A percentile compares a stretch with the other conserved stretches of the same genome.
Conservation (phyloP, 495 filamentous ascomycete genomes). For the Cladorrhinum samala region DNA sequence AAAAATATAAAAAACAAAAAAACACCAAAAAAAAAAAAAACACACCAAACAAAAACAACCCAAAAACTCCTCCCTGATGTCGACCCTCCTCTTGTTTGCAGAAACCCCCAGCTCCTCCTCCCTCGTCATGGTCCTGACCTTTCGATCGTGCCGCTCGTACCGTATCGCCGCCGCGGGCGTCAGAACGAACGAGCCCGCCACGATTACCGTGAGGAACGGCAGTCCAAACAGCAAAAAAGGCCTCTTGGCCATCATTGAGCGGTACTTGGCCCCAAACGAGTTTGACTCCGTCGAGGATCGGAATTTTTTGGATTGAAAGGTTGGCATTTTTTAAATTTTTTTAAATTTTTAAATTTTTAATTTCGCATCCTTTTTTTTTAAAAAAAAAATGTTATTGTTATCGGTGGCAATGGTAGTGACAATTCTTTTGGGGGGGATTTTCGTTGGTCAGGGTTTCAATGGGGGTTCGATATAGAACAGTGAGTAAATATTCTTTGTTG, state of each 20-base stretch:
- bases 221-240: constrained; percentile 93
- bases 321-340: constrained; percentile 50
- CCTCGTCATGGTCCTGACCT: constrained; percentile 69
- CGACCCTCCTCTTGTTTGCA: constrained; percentile 62
- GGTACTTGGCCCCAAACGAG: constrained; percentile 71
- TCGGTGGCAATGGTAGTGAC: too few relatives aligned
- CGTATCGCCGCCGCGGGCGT: constrained; percentile 89
- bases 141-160: constrained; percentile 87
- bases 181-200: constrained; percentile 90
- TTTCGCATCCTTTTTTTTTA: constrained; percentile 9
- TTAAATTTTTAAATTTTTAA: too few relatives aligned
- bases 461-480: too few relatives aligned
- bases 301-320: constrained; percentile 70
- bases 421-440: too few relatives aligned
- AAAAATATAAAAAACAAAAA: too few relatives aligned
- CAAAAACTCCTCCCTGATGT: constrained; percentile 91
- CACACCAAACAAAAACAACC: constrained; percentile 47
- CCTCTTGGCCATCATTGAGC: constrained; percentile 57
- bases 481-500: too few relatives aligned
- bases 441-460: too few relatives aligned
- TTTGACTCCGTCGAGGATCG: constrained; percentile 51
- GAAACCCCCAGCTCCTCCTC: constrained; percentile 81
- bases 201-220: constrained; percentile 87
- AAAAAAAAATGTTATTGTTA: constrained; percentile 18
- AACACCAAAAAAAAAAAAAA: neutral